Base-by-base conservation (phyloP, 2,329 filamentous ascomycete species). In the Rhinocladiella mackenziei region DNA sequence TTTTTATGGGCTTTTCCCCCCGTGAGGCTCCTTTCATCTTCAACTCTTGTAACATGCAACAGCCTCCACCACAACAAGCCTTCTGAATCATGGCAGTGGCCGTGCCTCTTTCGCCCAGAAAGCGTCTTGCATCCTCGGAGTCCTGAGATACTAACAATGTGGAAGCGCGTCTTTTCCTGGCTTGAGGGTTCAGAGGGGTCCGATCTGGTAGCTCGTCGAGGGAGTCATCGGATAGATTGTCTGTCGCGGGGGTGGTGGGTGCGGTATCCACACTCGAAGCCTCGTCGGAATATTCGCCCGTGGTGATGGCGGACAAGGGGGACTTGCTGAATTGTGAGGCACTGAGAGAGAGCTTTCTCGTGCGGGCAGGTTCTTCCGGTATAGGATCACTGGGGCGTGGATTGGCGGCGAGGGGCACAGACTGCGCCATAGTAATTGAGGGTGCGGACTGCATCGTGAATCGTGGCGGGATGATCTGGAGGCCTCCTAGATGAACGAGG, bases 41-140 rank as follows among this genome's bases (percentile, higher is more conserved):
- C 56, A 81, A 58, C 22, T 73, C 72, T 58, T 79, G 72, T 45
- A 78, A 67, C 59, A 78, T 72, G 62, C 79, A 83, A 62, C 80
- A 83, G 44, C 79, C 79, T 48, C 79, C 79, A 29, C 80, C 80
- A 55, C 76, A 79, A 65, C 80, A 83, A 58, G 76, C 74, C 51
- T 78, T 80, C 58, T 79, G 73, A 28, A 83, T 70, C 58, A 80
- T 73, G 59, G 75, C 72, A 18, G 78, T 81, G 14, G 48, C 47
- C 8, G 49, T 44, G 35, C 76, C 75, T 11, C 68, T 68, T 50
- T 73, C 72, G 35, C 78, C 77, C 40, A 83, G 65, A 29, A 83
- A 68, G 43, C 72, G 66, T 55, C 71, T 67, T 58, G 81, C 77
- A 59, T 81, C 77, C 34, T 76, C 70, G 1, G 76, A 72, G 55